Evolutionary conservation across 345 rosid genomes (phyloP).

Genomic region (Citrus cavaleriei): DNA sequence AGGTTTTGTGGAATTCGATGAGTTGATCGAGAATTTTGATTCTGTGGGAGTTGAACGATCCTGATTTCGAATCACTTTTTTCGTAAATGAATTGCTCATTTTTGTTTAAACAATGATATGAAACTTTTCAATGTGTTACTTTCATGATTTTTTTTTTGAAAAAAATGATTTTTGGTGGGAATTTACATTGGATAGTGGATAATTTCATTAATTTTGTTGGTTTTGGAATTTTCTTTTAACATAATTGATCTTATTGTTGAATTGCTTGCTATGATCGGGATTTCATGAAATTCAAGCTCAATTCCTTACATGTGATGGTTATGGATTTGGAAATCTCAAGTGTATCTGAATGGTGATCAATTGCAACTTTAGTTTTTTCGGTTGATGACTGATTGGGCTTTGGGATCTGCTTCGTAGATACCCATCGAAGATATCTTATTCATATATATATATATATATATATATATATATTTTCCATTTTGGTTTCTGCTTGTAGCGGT

Average conservation of each 20-base stretch:
- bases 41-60: background rate
- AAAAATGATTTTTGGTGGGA: background rate
- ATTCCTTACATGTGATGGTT: constrained; percentile 1
- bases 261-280: background rate
- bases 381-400: constrained; percentile 20
- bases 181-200: constrained; percentile 3
- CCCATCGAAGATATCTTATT: background rate
- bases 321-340: background rate
- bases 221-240: background rate
- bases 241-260: background rate
- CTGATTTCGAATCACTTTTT: background rate
- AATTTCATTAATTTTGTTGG: background rate
- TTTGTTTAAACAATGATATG: background rate
- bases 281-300: constrained; percentile 1
- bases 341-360: background rate
- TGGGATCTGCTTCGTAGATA: constrained; percentile 2
- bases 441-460: no score
- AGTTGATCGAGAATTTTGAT: constrained; percentile 3
- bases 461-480: background rate
- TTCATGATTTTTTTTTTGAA: background rate
- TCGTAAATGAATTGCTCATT: background rate
- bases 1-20: constrained; percentile 5
- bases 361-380: background rate
- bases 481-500: background rate
- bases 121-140: background rate